These are phyloP conservation scores for Inonotus obliquus DNA, from an alignment of 1,284 basidiomycete genomes.

Conservation along the genomic window DNA sequence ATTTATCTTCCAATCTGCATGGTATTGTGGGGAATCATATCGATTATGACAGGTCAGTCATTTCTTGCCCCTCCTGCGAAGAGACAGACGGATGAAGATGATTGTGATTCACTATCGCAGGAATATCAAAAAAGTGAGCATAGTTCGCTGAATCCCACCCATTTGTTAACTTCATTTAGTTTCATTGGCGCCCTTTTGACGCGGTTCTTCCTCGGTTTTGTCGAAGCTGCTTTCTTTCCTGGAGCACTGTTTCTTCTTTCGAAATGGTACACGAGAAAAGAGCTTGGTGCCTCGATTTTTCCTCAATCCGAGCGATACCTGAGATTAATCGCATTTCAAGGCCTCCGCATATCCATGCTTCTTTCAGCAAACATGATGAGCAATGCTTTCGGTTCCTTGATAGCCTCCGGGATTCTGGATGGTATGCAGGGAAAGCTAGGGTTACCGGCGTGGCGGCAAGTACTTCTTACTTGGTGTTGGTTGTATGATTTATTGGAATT, in stretches of 20 bases:
- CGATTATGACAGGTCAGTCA: constrained; percentile 48
- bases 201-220: constrained; percentile 65
- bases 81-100: too few species aligned
- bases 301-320: background rate
- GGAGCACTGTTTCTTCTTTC: constrained; percentile 24
- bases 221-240: constrained; percentile 25
- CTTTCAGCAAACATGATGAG: constrained; percentile 43
- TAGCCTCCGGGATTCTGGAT: constrained; percentile 32
- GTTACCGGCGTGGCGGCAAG: constrained; percentile 35
- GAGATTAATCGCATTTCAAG: constrained; percentile 9
- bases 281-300: background rate
- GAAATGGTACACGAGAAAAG: constrained; percentile 21
- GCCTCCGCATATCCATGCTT: constrained; percentile 32
- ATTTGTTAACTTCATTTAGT: constrained; percentile 32
- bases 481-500: background rate
- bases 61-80: background rate
- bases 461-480: background rate
- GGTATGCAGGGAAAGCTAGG: constrained; percentile 46
- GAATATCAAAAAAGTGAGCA: constrained; percentile 42
- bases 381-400: constrained; percentile 45
- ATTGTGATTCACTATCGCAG: constrained; percentile 26
- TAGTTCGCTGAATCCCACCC: constrained; percentile 31
- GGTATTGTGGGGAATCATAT: constrained; percentile 66
- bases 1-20: constrained; percentile 70
- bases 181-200: constrained; percentile 64